Evolutionary conservation across 257 asterid species (phyloP), one percentile per base, ranked within the genome.

Genomic region (Solanum corneliomulleri): DNA sequence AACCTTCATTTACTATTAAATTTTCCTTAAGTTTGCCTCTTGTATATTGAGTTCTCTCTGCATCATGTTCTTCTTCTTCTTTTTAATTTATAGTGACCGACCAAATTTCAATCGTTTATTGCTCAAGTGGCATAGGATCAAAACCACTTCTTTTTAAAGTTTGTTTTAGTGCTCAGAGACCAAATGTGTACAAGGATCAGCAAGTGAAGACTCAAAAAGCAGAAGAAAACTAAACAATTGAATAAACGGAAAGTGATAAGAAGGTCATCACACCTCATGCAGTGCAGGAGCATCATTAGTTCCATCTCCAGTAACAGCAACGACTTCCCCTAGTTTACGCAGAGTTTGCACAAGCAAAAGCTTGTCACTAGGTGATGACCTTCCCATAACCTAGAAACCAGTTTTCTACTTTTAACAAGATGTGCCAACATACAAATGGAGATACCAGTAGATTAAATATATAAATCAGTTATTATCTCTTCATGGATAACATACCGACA

Each of bases 261-360:
- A 87, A 70, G 20, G 60, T 68, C 70, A 86, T 71, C 88, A 76
- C 91, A 96, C 99, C 96, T 97, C 99, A 88, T 97, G 98, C 89
- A 97, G 93, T 76, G 99, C 99, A 9, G 98, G 98, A 80, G 99
- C 99, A 85, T 95, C 99, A 86, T 97, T 97, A 74, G 99, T 95
- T 91, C 98, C 98, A 87, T 97, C 99, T 89, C 99, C 99, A 64
- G 99, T 94, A 29, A 97, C 99, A 37, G 98, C 99, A 86, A 94
- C 99, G 56, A 97, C 98, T 52, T 97, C 98, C 84, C 99, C 99
- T 86, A 15, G 94, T 91, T 91, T 94, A 89, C 98, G 98, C 44
- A 97, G 90, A 58, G 98, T 91, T 93, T 95, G 98, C 83, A 97
- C 98, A 25, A 97, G 98, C 88, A 95, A 90, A 89, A 97, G 99